Percentiles rank a stretch among this genome's conserved stretches.
Conservation (phyloP, 129 eudicot genomes). For the Calendula officinalis region DNA sequence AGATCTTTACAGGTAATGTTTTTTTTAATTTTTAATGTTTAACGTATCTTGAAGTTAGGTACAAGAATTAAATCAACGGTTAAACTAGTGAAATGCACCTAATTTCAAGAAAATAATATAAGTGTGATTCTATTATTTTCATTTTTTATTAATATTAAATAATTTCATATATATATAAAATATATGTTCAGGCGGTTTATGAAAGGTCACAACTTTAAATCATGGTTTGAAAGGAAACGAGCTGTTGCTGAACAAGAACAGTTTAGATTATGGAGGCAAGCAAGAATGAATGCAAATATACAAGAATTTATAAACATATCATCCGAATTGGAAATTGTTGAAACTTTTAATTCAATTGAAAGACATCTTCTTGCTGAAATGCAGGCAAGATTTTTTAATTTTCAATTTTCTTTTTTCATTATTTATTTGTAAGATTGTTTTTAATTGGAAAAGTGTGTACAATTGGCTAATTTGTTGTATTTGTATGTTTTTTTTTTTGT, state of each 20-base stretch:
- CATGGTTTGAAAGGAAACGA: constrained; percentile 85
- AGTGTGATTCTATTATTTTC: not conserved
- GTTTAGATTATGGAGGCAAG: constrained; percentile 84
- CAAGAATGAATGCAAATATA: constrained; percentile 73
- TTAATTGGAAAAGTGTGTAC: not conserved
- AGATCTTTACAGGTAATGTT: constrained; percentile 81
- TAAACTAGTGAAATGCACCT: constrained; percentile 6
- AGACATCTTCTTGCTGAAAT: constrained; percentile 73
- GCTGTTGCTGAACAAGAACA: constrained; percentile 94
- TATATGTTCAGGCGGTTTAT: constrained; percentile 61
- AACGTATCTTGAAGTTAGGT: not conserved
- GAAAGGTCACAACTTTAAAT: constrained; percentile 76
- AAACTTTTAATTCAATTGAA: constrained; percentile 82
- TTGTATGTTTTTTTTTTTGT: not conserved
- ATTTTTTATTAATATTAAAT: not conserved
- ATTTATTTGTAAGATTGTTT: not conserved
- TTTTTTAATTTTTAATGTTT: constrained; percentile 10
- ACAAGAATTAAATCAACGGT: not conserved
- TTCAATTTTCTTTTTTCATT: not conserved
- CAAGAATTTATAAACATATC: constrained; percentile 45
- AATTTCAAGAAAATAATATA: not conserved
- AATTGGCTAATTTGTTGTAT: not conserved
- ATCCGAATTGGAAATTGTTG: constrained; percentile 84
- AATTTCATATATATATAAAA: not conserved
- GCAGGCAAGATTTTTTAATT: constrained; percentile 48